These are phyloP conservation scores for Colletotrichum orchidophilum DNA, from an alignment of 2,329 filamentous ascomycete genomes.

Conservation along the genomic window DNA sequence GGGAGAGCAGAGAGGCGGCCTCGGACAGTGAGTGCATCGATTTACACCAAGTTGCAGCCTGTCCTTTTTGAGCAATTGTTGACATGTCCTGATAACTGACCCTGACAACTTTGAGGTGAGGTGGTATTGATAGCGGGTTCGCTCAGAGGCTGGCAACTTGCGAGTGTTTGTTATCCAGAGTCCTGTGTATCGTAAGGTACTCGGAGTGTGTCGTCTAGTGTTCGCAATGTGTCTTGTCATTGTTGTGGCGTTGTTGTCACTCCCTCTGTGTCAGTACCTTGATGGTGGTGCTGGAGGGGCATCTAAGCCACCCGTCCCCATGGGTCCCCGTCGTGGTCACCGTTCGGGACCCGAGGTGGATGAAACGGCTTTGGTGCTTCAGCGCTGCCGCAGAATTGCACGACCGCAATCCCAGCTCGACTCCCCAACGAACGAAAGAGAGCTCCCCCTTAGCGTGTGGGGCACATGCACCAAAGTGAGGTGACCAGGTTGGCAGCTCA, in stretches of 20 bases:
- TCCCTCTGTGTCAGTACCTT: too few relatives aligned
- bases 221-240: neutral
- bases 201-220: neutral
- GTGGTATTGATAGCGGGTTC: neutral
- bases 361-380: slow-evolving; percentile 33
- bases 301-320: too few relatives aligned
- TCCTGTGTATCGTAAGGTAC: too few relatives aligned
- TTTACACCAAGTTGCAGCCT: neutral
- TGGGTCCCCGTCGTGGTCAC: neutral
- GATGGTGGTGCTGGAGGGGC: too few relatives aligned
- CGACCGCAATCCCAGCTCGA: neutral
- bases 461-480: too few relatives aligned
- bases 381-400: slow-evolving; percentile 30
- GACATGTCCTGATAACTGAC: neutral
- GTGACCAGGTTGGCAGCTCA: neutral
- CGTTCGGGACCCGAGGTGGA: slow-evolving; percentile 24
- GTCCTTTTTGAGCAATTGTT: neutral
- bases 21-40: neutral
- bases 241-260: neutral
- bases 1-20: neutral
- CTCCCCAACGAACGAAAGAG: slow-evolving; percentile 9
- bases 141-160: neutral
- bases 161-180: too few relatives aligned
- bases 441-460: too few relatives aligned
- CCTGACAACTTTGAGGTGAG: neutral